phyloP scores from a whole-genome alignment of 306 rosid genomes.

The Styphnolobium japonicum region DNA sequence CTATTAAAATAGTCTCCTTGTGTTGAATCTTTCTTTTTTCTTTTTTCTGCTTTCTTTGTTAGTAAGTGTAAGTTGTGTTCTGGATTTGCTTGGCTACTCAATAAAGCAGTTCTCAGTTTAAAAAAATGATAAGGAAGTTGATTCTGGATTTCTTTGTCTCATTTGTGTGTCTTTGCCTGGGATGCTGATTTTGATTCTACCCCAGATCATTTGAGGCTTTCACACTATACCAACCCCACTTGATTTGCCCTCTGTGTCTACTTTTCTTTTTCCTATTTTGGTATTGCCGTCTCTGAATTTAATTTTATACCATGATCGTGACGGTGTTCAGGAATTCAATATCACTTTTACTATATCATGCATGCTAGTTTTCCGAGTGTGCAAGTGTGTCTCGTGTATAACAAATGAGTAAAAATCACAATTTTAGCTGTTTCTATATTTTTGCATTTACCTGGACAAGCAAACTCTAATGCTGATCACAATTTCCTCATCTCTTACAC shows the following conservation, averaged over 20 bases:
- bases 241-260: background rate
- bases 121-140: background rate
- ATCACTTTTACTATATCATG: background rate
- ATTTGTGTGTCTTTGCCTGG: background rate
- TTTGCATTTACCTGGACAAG: background rate
- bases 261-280: background rate
- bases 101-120: background rate
- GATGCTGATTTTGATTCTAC: background rate
- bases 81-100: background rate
- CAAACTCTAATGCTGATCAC: background rate
- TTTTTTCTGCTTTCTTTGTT: background rate
- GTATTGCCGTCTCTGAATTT: background rate
- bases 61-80: background rate
- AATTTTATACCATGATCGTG: background rate
- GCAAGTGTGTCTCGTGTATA: background rate
- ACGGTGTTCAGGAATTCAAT: background rate
- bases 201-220: background rate
- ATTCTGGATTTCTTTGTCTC: too few species aligned
- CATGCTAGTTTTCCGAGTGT: background rate
- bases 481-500: background rate
- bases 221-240: constrained; percentile 4
- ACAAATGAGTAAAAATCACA: background rate
- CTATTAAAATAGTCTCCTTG: background rate
- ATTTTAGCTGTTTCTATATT: too few species aligned
- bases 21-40: background rate